A percentile compares a stretch with the other conserved stretches of the same genome.
Evolutionary conservation across 2,329 filamentous ascomycete genomes (phyloP).

Genomic region (Claviceps cyperi): DNA sequence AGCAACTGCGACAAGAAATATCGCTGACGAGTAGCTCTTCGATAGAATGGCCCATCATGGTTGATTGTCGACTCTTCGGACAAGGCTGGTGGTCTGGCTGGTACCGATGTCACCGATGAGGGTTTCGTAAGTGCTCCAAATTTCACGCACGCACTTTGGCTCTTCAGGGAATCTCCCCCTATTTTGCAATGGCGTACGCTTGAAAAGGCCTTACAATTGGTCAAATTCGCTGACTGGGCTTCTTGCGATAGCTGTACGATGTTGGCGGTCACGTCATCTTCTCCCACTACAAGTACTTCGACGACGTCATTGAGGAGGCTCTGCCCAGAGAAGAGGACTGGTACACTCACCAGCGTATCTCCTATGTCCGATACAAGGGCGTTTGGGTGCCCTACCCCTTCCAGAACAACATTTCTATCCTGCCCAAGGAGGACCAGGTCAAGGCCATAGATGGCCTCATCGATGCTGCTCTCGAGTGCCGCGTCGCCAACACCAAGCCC

Average conservation of each 20-base stretch:
- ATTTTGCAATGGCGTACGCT: not conserved
- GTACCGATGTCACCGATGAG: conserved; percentile 87
- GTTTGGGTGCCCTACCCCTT: conserved; percentile 98
- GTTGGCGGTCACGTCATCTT: conserved; percentile 98
- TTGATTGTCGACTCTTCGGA: conserved; percentile 86
- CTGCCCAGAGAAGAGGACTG: conserved; percentile 88
- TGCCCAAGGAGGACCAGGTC: conserved; percentile 95
- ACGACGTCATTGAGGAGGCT: conserved; percentile 95
- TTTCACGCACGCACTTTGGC: not conserved
- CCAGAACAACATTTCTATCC: conserved; percentile 99
- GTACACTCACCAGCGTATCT: conserved; percentile 97
- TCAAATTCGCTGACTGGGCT: not conserved
- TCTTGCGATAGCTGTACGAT: conserved; percentile 69
- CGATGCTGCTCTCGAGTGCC: conserved; percentile 76
- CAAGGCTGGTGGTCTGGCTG: conserved; percentile 87
- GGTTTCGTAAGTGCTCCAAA: conserved; percentile 83
- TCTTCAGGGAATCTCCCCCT: not conserved
- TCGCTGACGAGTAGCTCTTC: conserved; percentile 13
- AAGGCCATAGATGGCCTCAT: conserved; percentile 91
- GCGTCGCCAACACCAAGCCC: conserved; percentile 80
- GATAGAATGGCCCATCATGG: conserved; percentile 82
- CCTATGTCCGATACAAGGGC: conserved; percentile 92
- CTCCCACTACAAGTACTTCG: conserved; percentile 99
- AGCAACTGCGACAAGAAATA: not conserved
- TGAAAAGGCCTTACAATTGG: not conserved